A percentile compares a stretch with the other conserved stretches of the same genome.
These are phyloP conservation scores for Pleurotus tuoliensis DNA, from an alignment of 768 basidiomycete genomes.

Conservation along the genomic window DNA sequence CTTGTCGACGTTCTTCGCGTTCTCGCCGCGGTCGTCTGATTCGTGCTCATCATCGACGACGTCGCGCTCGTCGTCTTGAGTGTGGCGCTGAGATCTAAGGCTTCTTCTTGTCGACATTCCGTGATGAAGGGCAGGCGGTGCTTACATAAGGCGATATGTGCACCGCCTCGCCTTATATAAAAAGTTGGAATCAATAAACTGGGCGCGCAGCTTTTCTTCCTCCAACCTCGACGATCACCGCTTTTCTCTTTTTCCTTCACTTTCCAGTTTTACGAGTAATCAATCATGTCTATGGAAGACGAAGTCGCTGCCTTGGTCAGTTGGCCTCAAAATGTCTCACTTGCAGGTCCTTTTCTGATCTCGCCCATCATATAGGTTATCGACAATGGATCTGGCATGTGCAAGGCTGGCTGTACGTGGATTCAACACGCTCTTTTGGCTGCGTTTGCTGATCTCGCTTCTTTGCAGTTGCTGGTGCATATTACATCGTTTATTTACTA, in stretches of 20 bases:
- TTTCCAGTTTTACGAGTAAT: conserved; percentile 4
- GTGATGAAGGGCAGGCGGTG: no score
- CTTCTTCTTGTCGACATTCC: no score
- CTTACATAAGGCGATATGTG: neutral
- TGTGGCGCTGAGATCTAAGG: conserved; percentile 5
- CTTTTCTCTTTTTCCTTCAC: conserved; percentile 1
- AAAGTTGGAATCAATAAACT: neutral
- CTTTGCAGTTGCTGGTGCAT: conserved; percentile 59
- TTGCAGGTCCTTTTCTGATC: neutral
- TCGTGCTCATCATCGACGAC: conserved; percentile 21
- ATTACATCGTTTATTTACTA: conserved; percentile 13
- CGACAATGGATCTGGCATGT: conserved; percentile 98
- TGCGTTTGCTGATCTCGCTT: conserved; percentile 16
- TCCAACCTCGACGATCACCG: neutral
- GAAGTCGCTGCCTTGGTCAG: conserved; percentile 57
- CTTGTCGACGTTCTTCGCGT: conserved; percentile 30
- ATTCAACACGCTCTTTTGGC: conserved; percentile 11
- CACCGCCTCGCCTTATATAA: conserved; percentile 5
- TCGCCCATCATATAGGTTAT: conserved; percentile 52
- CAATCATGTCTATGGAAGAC: conserved; percentile 62
- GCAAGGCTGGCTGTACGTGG: conserved; percentile 96
- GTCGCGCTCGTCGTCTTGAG: conserved; percentile 15
- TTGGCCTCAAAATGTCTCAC: neutral
- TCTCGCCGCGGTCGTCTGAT: neutral
- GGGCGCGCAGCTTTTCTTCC: conserved; percentile 5